Conservation (phyloP, 2,329 filamentous ascomycete genomes). For the Apiospora rasikravindrae region DNA sequence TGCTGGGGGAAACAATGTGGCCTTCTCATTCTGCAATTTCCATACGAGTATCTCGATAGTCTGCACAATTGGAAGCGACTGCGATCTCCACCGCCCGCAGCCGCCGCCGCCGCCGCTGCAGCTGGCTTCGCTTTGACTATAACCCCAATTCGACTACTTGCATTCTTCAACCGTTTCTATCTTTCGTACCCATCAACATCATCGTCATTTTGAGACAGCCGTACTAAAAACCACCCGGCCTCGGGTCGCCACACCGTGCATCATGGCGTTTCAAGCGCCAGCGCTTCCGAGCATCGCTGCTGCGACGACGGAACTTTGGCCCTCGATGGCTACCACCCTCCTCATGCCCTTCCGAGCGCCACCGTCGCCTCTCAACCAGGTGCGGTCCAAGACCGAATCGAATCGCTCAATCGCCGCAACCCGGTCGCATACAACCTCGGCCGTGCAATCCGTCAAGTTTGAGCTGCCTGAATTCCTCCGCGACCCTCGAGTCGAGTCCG, state of each 20-base stretch:
- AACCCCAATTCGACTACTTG: not conserved
- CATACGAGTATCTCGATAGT: conserved; percentile 1
- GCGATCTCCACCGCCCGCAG: not conserved
- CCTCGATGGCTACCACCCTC: conserved; percentile 49
- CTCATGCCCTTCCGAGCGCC: conserved; percentile 42
- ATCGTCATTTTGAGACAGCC: not conserved
- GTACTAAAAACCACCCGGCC: not conserved
- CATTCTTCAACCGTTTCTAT: not conserved
- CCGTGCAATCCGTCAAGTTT: conserved; percentile 25
- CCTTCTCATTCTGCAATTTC: not conserved
- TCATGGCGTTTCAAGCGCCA: conserved; percentile 39
- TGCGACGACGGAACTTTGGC: conserved; percentile 49
- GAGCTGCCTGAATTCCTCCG: conserved; percentile 44
- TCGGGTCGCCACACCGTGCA: conserved; percentile 18
- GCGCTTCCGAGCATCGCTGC: conserved; percentile 46
- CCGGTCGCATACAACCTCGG: conserved; percentile 19
- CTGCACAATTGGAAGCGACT: not conserved
- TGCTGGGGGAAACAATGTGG: not conserved
- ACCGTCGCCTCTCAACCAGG: conserved; percentile 18
- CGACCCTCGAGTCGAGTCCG: conserved; percentile 29
- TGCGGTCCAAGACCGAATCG: conserved; percentile 15
- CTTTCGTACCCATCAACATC: not conserved
- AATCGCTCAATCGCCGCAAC: conserved; percentile 14
- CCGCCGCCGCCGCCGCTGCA: not conserved
- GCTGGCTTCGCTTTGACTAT: not conserved